These are phyloP conservation scores for Psilocybe mexicana DNA, from an alignment of 1,284 basidiomycete species.

Conservation along the genomic window DNA sequence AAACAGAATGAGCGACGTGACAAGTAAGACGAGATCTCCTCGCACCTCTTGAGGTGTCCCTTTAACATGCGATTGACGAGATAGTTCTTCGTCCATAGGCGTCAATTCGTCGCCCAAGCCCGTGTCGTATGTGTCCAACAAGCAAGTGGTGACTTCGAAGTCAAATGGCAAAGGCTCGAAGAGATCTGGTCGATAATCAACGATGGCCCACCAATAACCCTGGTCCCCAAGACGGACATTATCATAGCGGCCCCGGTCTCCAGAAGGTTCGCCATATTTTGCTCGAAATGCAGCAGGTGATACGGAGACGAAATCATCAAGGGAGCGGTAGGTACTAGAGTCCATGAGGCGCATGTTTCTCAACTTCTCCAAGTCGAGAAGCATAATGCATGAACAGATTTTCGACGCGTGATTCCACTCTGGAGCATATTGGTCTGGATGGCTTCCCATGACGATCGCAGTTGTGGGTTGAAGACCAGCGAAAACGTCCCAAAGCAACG, in stretches of 20 bases:
- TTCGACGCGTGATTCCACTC: conserved; percentile 47
- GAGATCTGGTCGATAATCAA: conserved; percentile 39
- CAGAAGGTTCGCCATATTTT: conserved; percentile 43
- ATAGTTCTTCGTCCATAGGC: conserved; percentile 37
- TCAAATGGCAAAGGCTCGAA: conserved; percentile 45
- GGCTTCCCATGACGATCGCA: conserved; percentile 44
- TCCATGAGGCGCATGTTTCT: conserved; percentile 47
- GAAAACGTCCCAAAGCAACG: conserved; percentile 46
- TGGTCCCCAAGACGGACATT: conserved; percentile 50
- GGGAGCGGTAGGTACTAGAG: conserved; percentile 40
- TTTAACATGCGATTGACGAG: conserved; percentile 34
- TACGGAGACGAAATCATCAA: conserved; percentile 33
- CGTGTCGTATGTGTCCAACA: conserved; percentile 45
- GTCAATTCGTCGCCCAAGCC: conserved; percentile 39
- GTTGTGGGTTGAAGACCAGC: conserved; percentile 32
- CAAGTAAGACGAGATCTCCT: neutral
- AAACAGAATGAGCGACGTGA: neutral
- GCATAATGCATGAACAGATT: conserved; percentile 54
- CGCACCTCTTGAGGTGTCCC: conserved; percentile 40
- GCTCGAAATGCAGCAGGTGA: conserved; percentile 43
- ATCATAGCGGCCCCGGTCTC: conserved; percentile 37
- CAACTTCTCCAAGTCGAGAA: conserved; percentile 46
- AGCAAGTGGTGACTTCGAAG: conserved; percentile 49
- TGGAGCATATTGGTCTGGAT: conserved; percentile 39
- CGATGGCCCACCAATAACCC: conserved; percentile 55